Percentiles rank a stretch among this genome's conserved stretches.
Evolutionary conservation across 805 yeast genomes (phyloP).

Genomic region (Blastobotrys robertii): DNA sequence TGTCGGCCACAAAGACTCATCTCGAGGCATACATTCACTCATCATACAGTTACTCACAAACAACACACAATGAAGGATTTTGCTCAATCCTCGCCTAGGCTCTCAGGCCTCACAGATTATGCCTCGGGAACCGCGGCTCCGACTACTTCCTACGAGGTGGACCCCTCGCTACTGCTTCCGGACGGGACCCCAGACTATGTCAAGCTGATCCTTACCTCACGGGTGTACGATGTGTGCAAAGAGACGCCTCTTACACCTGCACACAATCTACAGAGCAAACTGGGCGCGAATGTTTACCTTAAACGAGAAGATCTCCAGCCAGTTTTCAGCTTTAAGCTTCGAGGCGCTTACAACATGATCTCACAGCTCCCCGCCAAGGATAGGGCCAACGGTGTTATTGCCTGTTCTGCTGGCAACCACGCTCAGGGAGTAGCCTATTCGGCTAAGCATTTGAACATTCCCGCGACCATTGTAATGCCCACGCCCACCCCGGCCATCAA

Average conservation of each 20-base stretch:
- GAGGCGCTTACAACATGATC: slow-evolving; percentile 98
- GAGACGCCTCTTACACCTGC: slow-evolving; percentile 83
- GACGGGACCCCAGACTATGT: slow-evolving; percentile 73
- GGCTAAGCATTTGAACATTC: slow-evolving; percentile 73
- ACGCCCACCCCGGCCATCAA: slow-evolving; percentile 93
- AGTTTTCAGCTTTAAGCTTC: slow-evolving; percentile 87
- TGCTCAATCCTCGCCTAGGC: neutral
- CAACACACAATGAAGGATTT: no score
- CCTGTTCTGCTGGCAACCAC: slow-evolving; percentile 98
- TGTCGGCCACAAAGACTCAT: neutral
- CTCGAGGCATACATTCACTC: neutral
- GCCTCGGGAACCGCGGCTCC: slow-evolving; percentile 3
- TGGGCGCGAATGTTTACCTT: slow-evolving; percentile 65
- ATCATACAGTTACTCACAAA: neutral
- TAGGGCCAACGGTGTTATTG: slow-evolving; percentile 79
- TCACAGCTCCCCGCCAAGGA: slow-evolving; percentile 59
- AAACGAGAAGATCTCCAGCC: slow-evolving; percentile 93
- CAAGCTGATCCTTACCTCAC: slow-evolving; percentile 77
- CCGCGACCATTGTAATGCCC: slow-evolving; percentile 98
- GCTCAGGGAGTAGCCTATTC: slow-evolving; percentile 98
- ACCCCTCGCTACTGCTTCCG: slow-evolving; percentile 6
- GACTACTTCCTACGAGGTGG: slow-evolving; percentile 2
- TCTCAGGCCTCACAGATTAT: slow-evolving; percentile 7
- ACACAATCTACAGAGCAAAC: slow-evolving; percentile 57
- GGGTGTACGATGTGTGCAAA: slow-evolving; percentile 89